These are phyloP conservation scores for Coffea humblotiana DNA, from an alignment of 305 asterid species.

Conservation along the genomic window DNA sequence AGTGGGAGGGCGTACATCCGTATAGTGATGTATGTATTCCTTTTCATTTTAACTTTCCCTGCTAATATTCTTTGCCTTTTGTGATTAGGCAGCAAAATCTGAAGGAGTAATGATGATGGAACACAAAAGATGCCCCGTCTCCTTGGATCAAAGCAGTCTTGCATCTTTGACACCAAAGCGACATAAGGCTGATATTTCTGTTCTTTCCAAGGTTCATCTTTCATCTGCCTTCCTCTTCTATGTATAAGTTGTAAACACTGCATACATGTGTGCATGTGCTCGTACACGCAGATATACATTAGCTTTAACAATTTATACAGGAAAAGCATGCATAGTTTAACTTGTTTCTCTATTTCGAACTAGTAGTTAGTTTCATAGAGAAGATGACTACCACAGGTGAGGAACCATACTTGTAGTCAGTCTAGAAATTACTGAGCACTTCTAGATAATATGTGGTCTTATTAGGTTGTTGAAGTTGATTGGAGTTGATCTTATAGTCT, in stretches of 20 bases:
- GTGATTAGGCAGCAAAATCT: slow-evolving; percentile 20
- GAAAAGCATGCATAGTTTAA: not conserved
- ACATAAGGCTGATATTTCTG: slow-evolving; percentile 50
- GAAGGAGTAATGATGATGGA: slow-evolving; percentile 59
- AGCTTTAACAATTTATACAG: not conserved
- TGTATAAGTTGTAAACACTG: not conserved
- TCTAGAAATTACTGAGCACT: not conserved
- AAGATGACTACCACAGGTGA: not conserved
- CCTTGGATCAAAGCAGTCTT: slow-evolving; percentile 53
- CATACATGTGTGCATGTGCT: not conserved
- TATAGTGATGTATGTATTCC: not conserved
- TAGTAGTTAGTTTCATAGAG: not conserved
- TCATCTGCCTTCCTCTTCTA: slow-evolving; percentile 3
- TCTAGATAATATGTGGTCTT: not conserved
- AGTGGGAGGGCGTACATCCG: not conserved
- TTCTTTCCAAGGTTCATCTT: slow-evolving; percentile 58
- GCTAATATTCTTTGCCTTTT: slow-evolving; percentile 13
- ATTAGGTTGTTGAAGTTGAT: not conserved
- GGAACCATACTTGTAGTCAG: not conserved
- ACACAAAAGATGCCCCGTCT: slow-evolving; percentile 55
- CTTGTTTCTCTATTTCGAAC: not conserved
- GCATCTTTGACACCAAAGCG: slow-evolving; percentile 57
- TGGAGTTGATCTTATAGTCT: not conserved
- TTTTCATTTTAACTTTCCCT: not conserved
- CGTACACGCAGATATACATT: not conserved